Base-by-base conservation (phyloP, 1,284 basidiomycete genomes). In the Afroboletus lepidellus region DNA sequence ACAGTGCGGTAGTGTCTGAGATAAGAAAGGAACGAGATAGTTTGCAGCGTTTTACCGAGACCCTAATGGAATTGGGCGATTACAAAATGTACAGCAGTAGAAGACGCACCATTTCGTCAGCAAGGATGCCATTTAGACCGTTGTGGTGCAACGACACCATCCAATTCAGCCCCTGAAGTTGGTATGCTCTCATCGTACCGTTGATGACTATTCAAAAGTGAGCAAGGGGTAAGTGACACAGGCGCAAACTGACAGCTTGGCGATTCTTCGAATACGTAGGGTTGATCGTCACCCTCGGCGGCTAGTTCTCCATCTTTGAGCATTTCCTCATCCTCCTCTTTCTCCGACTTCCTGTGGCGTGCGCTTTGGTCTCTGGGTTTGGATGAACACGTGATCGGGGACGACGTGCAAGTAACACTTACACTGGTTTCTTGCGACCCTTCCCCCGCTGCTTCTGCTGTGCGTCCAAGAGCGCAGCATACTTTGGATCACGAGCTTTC, bases 1-100 rank as follows among this genome's bases (percentile, higher is more conserved):
- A 83, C 88, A 57, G 83, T 78, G 32, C 81, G 82, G 72, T 94
- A 87, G 69, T 94, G 89, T 65, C 90, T 92, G 57, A 99, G 87
- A 70, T 97, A 99, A 1, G 94, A 85, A 25, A 99, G 84, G 81
- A 99, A 99, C 0, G 96, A 90, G 62, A 99, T 97, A 0, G 95
- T 99, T 75, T 99, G 96, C 0, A 98, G 77, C 0, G 96, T 99
- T 80, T 99, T 99, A 33, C 97, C 96, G 30, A 99, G 85, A 73
- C 96, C 96, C 93, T 95, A 12, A 37, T 54, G 29, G 54, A 25
- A 54, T 48, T 50, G 18, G 49, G 41, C 3, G 15, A 30, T 16
- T 20, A 27, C 12, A 4, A 34, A 7, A 11, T 9, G 16, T 6
- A 18, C 18, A 12, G 24, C 18, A 18, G 18, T 36, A 46, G 23